Base-by-base conservation (phyloP, 2,329 filamentous ascomycete genomes). In the Fusarium abutilonis region DNA sequence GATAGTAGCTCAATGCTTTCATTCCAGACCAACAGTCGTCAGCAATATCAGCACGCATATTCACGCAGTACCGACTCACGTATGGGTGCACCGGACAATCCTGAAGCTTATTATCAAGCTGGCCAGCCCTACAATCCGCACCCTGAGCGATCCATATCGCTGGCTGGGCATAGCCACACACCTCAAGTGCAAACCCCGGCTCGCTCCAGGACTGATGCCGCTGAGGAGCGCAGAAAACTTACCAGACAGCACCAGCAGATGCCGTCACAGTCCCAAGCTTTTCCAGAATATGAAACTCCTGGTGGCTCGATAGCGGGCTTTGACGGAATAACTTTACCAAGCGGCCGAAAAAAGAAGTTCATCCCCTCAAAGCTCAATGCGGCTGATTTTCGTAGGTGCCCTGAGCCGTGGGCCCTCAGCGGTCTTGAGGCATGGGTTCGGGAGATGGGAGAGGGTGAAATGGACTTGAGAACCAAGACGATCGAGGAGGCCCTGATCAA, bases 361-460 rank as follows among this genome's bases (percentile, higher is more conserved):
- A 86, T 92, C 53, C 92, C 93, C 2, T 85, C 90, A 15, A 97
- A 97, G 74, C 79, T 99, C 28, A 91, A 89, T 0, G 82, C 87
- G 3, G 84, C 83, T 15, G 94, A 99, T 70, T 94, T 96, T 76
- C 89, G 87, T 67, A 92, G 87, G 71, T 99, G 95, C 71, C 76
- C 82, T 3, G 92, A 97, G 75, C 95, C 95, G 1, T 99, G 95
- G 95, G 93, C 94, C 1, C 80, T 99, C 43, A 96, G 92, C 74
- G 86, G 88, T n/a, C 87, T 99, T 58, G 87, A 94, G 36, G 78
- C 83, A 2, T 99, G 95, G 95, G 83, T 98, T 57, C 89, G 90
- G 56, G 88, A 90, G 53, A 89, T 98, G 85, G 92, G 92, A 10
- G 93, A 97, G 68, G 93, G 94, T 35, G 94, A 97, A 72, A 87